phyloP scores from a whole-genome alignment of 2,329 filamentous ascomycete genomes.

The Penicillium brasilianum region DNA sequence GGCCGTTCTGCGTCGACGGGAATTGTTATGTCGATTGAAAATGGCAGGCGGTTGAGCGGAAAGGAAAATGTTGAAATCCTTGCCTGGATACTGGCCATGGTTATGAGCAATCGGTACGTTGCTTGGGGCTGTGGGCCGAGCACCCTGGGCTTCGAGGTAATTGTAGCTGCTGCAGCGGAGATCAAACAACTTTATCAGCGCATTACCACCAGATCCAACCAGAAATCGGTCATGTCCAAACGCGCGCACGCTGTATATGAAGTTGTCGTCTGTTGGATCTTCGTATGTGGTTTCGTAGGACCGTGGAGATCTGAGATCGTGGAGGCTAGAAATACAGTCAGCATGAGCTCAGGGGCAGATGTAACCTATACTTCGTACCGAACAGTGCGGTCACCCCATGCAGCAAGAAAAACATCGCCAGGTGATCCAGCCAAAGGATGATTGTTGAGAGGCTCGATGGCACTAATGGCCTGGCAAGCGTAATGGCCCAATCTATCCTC shows the following conservation, averaged over 20 bases:
- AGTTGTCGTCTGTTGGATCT: constrained; percentile 62
- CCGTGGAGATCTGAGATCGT: constrained; percentile 62
- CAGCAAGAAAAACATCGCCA: constrained; percentile 62
- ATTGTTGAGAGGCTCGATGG: constrained; percentile 44
- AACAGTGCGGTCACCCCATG: constrained; percentile 63
- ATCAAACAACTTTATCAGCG: constrained; percentile 67
- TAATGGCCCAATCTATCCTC: constrained; percentile 28
- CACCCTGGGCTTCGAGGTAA: constrained; percentile 35
- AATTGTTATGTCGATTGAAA: constrained; percentile 14
- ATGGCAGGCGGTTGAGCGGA: constrained; percentile 34
- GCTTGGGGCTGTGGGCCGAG: constrained; percentile 5
- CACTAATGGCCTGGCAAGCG: constrained; percentile 38
- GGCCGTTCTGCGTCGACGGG: constrained; percentile 24
- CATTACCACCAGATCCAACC: constrained; percentile 62
- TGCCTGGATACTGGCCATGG: constrained; percentile 24
- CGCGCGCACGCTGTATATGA: constrained; percentile 63
- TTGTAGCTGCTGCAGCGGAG: constrained; percentile 54
- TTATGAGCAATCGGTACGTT: constrained; percentile 6
- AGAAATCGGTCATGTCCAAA: constrained; percentile 63
- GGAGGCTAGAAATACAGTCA: constrained; percentile 50
- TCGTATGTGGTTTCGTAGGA: constrained; percentile 56
- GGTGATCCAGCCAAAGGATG: constrained; percentile 32
- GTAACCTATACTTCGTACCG: constrained; percentile 33
- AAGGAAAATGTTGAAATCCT: constrained; percentile 52
- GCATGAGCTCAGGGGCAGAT: neutral